Percentiles rank a stretch among this genome's conserved stretches.
Conservation (phyloP, 1,139 yeast species). For the Taiozyma onychis region DNA sequence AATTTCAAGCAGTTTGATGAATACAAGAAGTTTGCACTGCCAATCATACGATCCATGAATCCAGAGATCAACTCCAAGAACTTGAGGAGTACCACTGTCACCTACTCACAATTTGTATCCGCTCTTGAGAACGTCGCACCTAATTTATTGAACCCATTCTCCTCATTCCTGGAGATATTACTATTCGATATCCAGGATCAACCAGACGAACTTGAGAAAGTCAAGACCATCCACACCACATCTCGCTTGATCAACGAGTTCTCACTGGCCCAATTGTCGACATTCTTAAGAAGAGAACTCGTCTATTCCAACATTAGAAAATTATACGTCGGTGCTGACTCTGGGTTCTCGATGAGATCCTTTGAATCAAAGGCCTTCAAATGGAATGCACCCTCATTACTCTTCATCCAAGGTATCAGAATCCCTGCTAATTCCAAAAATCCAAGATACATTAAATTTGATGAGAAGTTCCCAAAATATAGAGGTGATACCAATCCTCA, state of each 20-base stretch:
- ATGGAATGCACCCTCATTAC: slow-evolving; percentile 83
- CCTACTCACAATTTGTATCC: slow-evolving; percentile 31
- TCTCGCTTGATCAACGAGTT: slow-evolving; percentile 28
- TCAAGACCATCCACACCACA: slow-evolving; percentile 5
- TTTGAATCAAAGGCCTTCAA: slow-evolving; percentile 79
- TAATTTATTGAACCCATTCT: slow-evolving; percentile 33
- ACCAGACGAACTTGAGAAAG: slow-evolving; percentile 4
- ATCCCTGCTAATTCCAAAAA: slow-evolving; percentile 36
- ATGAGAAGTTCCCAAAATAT: slow-evolving; percentile 45
- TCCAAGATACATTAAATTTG: slow-evolving; percentile 46
- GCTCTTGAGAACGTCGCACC: slow-evolving; percentile 32
- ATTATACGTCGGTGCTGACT: slow-evolving; percentile 61
- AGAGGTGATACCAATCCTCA: slow-evolving; percentile 27
- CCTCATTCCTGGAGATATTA: slow-evolving; percentile 33
- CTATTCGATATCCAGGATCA: slow-evolving; percentile 16
- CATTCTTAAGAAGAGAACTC: slow-evolving; percentile 28
- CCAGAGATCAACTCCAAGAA: slow-evolving; percentile 26
- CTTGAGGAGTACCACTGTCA: slow-evolving; percentile 24
- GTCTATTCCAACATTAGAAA: slow-evolving; percentile 44
- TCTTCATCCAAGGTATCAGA: slow-evolving; percentile 63
- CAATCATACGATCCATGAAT: slow-evolving; percentile 44
- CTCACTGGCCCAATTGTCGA: slow-evolving; percentile 28
- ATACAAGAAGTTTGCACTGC: slow-evolving; percentile 25
- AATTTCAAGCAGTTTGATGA: slow-evolving; percentile 16
- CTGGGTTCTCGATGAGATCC: slow-evolving; percentile 82